phyloP scores from a whole-genome alignment of 768 basidiomycete genomes.

The Rickenella mellea region DNA sequence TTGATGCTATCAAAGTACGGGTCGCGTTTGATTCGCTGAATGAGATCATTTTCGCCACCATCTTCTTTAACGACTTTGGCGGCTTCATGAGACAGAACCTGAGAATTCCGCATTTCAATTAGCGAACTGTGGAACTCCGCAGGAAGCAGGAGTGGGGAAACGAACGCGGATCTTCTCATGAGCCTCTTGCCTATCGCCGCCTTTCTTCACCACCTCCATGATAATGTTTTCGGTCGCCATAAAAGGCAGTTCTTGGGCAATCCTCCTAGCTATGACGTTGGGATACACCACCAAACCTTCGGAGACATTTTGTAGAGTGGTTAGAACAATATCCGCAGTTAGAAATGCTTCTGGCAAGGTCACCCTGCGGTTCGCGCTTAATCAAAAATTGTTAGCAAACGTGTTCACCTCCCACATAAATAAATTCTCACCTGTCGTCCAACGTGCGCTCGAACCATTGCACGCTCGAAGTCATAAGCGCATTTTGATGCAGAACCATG shows the following conservation, averaged over 20 bases:
- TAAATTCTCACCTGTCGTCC: conserved; percentile 68
- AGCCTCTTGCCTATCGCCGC: conserved; percentile 92
- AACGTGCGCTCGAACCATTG: conserved; percentile 99
- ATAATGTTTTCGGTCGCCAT: conserved; percentile 99
- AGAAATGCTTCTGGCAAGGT: conserved; percentile 96
- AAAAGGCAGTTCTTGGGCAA: conserved; percentile 93
- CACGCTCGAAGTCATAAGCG: conserved; percentile 86
- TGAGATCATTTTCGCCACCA: conserved; percentile 91
- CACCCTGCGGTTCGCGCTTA: conserved; percentile 93
- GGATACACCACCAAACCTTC: conserved; percentile 99
- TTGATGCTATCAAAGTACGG: conserved; percentile 89
- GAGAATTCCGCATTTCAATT: conserved; percentile 2
- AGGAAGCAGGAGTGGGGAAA: conserved; percentile 8
- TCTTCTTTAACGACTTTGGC: conserved; percentile 90
- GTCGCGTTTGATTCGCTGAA: conserved; percentile 74
- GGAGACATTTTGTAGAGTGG: conserved; percentile 91
- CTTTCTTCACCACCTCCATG: conserved; percentile 94
- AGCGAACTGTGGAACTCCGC: background rate
- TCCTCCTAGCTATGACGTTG: conserved; percentile 85
- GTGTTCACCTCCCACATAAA: background rate
- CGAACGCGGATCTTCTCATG: conserved; percentile 88
- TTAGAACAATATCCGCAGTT: conserved; percentile 92
- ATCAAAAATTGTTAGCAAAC: conserved; percentile 4
- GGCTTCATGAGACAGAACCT: conserved; percentile 93
- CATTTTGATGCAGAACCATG: conserved; percentile 93